Conservation (phyloP, 495 filamentous ascomycete genomes). For the Tuber magnatum region DNA sequence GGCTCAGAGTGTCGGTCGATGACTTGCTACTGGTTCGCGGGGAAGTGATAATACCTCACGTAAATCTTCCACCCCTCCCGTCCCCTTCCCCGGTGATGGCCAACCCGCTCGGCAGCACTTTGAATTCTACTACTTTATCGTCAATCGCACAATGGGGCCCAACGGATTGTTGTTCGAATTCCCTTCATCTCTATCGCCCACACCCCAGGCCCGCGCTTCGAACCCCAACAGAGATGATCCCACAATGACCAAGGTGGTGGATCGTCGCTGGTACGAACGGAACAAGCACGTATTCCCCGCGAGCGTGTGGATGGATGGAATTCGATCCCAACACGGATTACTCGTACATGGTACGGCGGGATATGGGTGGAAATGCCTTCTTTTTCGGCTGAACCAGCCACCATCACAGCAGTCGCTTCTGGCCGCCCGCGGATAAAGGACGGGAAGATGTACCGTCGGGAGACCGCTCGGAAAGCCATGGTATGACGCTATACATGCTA, state of each 20-base stretch:
- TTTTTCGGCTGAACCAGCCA: slow-evolving; percentile 57
- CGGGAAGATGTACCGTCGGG: background rate
- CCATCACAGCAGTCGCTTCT: background rate
- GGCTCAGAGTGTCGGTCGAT: slow-evolving; percentile 91
- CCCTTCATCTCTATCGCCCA: slow-evolving; percentile 45
- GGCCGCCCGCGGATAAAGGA: background rate
- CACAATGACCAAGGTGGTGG: slow-evolving; percentile 84
- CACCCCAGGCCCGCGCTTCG: background rate
- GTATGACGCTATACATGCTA: background rate
- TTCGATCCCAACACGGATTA: slow-evolving; percentile 89
- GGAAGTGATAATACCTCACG: slow-evolving; percentile 89
- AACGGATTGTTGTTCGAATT: slow-evolving; percentile 74
- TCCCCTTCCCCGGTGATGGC: background rate
- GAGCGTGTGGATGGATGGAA: slow-evolving; percentile 87
- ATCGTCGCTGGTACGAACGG: slow-evolving; percentile 89
- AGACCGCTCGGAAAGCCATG: background rate
- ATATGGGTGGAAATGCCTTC: slow-evolving; percentile 82
- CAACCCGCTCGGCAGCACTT: slow-evolving; percentile 60
- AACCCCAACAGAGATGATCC: slow-evolving; percentile 59
- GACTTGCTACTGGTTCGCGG: slow-evolving; percentile 91
- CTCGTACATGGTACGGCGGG: slow-evolving; percentile 67
- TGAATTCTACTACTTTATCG: slow-evolving; percentile 93
- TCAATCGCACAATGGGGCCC: slow-evolving; percentile 72
- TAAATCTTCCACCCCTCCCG: slow-evolving; percentile 46
- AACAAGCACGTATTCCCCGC: slow-evolving; percentile 98